A percentile compares a stretch with the other conserved stretches of the same genome.
These are phyloP conservation scores for Marasmius tenuissimus DNA, from an alignment of 1,284 basidiomycete species.

Conservation along the genomic window DNA sequence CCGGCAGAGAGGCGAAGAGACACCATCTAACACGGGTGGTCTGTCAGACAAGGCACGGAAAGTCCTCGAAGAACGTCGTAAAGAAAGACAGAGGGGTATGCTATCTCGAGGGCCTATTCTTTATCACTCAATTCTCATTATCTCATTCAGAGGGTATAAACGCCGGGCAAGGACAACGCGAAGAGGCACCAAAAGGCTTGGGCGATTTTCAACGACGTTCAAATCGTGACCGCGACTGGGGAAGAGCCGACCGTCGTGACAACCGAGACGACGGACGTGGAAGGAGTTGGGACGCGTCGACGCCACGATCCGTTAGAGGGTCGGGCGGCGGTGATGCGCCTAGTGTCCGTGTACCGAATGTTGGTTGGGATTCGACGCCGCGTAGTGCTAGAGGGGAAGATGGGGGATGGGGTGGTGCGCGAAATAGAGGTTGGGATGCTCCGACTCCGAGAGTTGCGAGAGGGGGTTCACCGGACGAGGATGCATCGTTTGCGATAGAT, in stretches of 20 bases:
- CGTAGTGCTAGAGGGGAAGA: conserved; percentile 52
- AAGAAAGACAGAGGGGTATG: conserved; percentile 68
- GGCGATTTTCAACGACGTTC: conserved; percentile 71
- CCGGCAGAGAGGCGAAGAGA: conserved; percentile 83
- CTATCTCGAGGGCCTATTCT: conserved; percentile 5
- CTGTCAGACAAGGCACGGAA: conserved; percentile 74
- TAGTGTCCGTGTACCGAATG: conserved; percentile 85
- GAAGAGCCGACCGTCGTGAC: conserved; percentile 27
- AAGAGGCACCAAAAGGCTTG: conserved; percentile 61
- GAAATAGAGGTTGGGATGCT: conserved; percentile 78
- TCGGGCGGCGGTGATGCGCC: conserved; percentile 64
- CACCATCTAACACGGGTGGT: conserved; percentile 91
- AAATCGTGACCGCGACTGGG: conserved; percentile 58
- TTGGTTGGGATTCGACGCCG: conserved; percentile 90
- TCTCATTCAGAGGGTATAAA: conserved; percentile 56
- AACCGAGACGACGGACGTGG: conserved; percentile 21
- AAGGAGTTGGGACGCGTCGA: conserved; percentile 58
- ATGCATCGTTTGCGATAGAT: conserved; percentile 58
- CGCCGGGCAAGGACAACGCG: conserved; percentile 50
- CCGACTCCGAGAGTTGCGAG: conserved; percentile 75
- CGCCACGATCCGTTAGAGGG: conserved; percentile 65
- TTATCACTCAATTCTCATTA: conserved; percentile 4
- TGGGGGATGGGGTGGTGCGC: conserved; percentile 56
- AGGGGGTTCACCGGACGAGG: conserved; percentile 65
- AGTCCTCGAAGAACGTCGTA: conserved; percentile 75